Base-by-base conservation (phyloP, 129 eudicot genomes). In the Kitagawia praeruptora region DNA sequence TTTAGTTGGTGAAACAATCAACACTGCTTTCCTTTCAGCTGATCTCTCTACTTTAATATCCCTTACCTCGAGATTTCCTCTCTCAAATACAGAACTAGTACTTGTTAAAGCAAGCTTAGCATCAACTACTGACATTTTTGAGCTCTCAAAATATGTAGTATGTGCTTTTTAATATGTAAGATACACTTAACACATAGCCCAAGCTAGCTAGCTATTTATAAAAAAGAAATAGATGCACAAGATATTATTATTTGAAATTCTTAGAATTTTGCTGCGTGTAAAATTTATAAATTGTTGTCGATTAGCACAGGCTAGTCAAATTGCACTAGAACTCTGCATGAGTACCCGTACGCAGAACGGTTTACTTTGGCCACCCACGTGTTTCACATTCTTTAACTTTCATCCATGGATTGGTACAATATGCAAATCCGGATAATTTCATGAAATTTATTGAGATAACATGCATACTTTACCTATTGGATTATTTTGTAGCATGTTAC, bases 1-100 rank as follows among this genome's bases (percentile, higher is more conserved):
- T 46, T 23, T 31, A 12, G 47, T 53, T 0, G 89, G 89, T 0
- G 85, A 18, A 37, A 80, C 72, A 15, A 81, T 67, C 2, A 47
- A 75, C 61, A 86, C 23, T 31, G 79, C 21, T 21, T 69, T 4
- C 80, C 78, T 46, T 8, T 37, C 31, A 12, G 81, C 49, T 70
- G 88, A 82, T 78, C 45, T 85, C 1, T 70, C 45, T 0, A 70
- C n/a, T 70, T 34, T 70, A 2, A 70, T 70, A 0, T 18, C 13
- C 25, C 19, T 70, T 10, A 39, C 27, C 21, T 37, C 8, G 4
- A 70, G 27, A 39, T 70, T 70, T 39, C 75, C 75, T 70, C 11
- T 70, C 48, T 70, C 47, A 39, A 39, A 70, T 39, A 70, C 75
- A 0, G 48, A 70, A 66, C 18, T 8, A 2, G 40, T 16, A 70